Conservation (phyloP, 345 rosid species). For the Acer saccharum region DNA sequence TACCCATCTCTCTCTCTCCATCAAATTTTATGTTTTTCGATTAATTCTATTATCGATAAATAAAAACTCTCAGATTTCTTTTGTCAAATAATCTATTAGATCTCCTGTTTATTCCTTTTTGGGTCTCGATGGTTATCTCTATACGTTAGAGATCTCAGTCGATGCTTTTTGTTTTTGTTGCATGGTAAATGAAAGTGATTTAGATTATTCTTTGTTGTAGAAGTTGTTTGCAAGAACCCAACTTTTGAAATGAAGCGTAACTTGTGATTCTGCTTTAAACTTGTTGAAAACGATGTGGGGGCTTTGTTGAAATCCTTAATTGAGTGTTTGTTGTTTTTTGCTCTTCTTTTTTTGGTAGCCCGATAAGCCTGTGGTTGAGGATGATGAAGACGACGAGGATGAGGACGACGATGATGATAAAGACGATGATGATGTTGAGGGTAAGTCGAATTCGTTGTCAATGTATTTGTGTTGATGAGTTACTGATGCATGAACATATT, state of each 20-base stretch:
- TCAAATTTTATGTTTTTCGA: background rate
- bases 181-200: too few species aligned
- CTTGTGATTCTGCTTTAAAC: too few species aligned
- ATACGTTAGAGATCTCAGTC: background rate
- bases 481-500: background rate
- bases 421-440: slow-evolving; percentile 63
- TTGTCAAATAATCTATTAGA: background rate
- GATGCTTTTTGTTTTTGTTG: background rate
- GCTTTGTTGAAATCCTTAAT: background rate
- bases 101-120: background rate
- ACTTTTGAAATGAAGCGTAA: background rate
- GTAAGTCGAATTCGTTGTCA: slow-evolving; percentile 20
- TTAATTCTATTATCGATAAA: too few species aligned
- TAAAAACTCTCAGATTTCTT: background rate
- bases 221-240: background rate
- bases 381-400: slow-evolving; percentile 70
- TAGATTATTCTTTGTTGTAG: too few species aligned
- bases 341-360: slow-evolving; percentile 30
- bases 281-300: too few species aligned
- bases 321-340: background rate
- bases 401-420: slow-evolving; percentile 65
- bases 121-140: background rate
- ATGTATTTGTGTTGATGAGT: too few species aligned
- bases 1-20: slow-evolving; percentile 24
- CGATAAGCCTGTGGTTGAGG: slow-evolving; percentile 69